Percentiles rank a stretch among this genome's conserved stretches.
These are phyloP conservation scores for Eucalyptus albens DNA, from an alignment of 345 rosid genomes.

Conservation along the genomic window DNA sequence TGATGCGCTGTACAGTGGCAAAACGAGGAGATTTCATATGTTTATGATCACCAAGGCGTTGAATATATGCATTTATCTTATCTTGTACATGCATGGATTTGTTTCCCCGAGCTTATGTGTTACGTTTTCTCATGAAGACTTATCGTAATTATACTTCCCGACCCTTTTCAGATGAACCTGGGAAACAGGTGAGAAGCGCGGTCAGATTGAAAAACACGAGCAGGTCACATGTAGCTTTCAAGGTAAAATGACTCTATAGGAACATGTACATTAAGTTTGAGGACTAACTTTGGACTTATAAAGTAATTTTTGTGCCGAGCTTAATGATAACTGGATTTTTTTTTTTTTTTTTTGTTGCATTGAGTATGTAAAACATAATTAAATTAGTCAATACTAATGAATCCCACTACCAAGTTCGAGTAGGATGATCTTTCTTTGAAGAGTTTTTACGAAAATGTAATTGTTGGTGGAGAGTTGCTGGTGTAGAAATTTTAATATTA, in stretches of 20 bases:
- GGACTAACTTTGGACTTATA: not conserved
- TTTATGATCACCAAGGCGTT: not conserved
- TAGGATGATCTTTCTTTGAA: not conserved
- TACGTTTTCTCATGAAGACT: too few species aligned
- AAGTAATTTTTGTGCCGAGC: not conserved
- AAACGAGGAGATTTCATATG: not conserved
- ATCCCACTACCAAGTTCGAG: not conserved
- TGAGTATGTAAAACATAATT: not conserved
- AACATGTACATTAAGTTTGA: not conserved
- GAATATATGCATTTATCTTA: not conserved
- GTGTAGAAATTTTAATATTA: not conserved
- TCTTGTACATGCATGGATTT: not conserved
- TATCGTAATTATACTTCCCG: not conserved
- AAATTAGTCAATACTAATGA: not conserved
- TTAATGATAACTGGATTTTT: not conserved
- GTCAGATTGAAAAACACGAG: constrained; percentile 74
- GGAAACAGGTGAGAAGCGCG: constrained; percentile 88
- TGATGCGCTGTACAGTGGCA: not conserved
- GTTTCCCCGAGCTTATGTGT: not conserved
- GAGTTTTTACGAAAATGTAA: not conserved
- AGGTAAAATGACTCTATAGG: constrained; percentile 23
- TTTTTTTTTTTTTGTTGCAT: not conserved
- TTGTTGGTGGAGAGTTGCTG: not conserved
- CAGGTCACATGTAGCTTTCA: constrained; percentile 89
- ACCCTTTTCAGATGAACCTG: constrained; percentile 63